phyloP scores from a whole-genome alignment of 768 basidiomycete genomes.

The Mycena latifolia region DNA sequence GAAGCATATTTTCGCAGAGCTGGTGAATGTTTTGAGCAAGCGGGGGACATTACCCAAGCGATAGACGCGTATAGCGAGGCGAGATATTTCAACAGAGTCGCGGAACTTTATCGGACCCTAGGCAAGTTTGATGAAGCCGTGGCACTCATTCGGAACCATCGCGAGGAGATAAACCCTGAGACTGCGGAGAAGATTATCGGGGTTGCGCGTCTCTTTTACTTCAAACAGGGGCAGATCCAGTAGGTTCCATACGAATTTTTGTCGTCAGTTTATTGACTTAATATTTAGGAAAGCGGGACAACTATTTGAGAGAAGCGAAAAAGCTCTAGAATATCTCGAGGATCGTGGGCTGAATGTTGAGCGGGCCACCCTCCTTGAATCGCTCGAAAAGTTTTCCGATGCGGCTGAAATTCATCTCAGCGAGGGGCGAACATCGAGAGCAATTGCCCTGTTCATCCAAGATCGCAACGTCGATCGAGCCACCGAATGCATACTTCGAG shows the following conservation, averaged over 20 bases:
- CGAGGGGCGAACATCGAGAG: constrained; percentile 61
- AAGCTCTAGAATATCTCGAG: constrained; percentile 68
- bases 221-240: constrained; percentile 40
- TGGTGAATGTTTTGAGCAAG: constrained; percentile 60
- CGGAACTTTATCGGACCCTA: constrained; percentile 58
- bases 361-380: constrained; percentile 57
- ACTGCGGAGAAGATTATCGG: constrained; percentile 1
- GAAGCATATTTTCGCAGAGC: constrained; percentile 55
- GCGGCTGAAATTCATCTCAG: constrained; percentile 65
- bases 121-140: constrained; percentile 68
- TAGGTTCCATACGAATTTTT: constrained; percentile 33
- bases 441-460: constrained; percentile 58
- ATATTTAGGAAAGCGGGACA: constrained; percentile 55
- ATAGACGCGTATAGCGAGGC: constrained; percentile 58
- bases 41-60: constrained; percentile 54
- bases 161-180: not conserved
- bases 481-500: constrained; percentile 53
- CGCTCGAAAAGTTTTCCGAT: constrained; percentile 54
- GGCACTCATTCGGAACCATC: constrained; percentile 11
- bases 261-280: not conserved
- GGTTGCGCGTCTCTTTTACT: constrained; percentile 29
- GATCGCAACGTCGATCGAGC: constrained; percentile 50
- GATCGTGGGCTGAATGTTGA: constrained; percentile 64
- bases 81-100: constrained; percentile 57
- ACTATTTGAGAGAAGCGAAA: constrained; percentile 64